These are phyloP conservation scores for Wickerhamomyces strasburgensis DNA, from an alignment of 805 yeast species.

Conservation along the genomic window DNA sequence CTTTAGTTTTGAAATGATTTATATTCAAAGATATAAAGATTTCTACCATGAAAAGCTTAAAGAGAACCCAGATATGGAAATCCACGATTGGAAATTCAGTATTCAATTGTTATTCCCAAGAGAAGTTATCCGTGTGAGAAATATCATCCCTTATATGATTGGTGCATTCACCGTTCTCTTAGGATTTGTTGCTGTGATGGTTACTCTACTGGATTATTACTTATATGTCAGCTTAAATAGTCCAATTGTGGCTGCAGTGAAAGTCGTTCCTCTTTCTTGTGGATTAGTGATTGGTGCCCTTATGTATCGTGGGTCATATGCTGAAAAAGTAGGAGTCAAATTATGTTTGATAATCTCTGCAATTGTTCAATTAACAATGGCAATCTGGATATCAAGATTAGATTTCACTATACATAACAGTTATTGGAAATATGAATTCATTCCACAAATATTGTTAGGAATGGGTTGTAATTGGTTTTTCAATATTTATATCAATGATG, in stretches of 20 bases:
- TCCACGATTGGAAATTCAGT: conserved; percentile 9
- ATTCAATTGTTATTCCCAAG: conserved; percentile 26
- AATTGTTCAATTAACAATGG: conserved; percentile 16
- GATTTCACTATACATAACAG: conserved; percentile 11
- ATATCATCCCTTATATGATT: conserved; percentile 23
- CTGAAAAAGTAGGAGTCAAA: neutral
- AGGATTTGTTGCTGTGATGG: conserved; percentile 19
- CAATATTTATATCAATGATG: conserved; percentile 29
- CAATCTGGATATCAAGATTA: conserved; percentile 22
- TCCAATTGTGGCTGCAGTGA: conserved; percentile 32
- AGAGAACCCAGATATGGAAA: conserved; percentile 4
- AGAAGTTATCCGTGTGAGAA: conserved; percentile 24
- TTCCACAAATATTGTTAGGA: conserved; percentile 23
- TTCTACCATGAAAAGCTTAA: conserved; percentile 3
- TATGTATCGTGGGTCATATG: neutral
- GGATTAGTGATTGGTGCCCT: conserved; percentile 27
- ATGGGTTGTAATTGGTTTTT: conserved; percentile 28
- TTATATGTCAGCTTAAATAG: conserved; percentile 25
- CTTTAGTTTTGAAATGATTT: conserved; percentile 28
- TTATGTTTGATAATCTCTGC: conserved; percentile 9
- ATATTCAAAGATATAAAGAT: conserved; percentile 12
- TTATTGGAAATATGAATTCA: conserved; percentile 29
- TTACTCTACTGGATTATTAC: conserved; percentile 24
- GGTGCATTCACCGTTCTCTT: conserved; percentile 19
- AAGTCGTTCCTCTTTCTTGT: conserved; percentile 30